Conservation (phyloP, 148 eudicot genomes). For the Heliamphora exappendiculata region DNA sequence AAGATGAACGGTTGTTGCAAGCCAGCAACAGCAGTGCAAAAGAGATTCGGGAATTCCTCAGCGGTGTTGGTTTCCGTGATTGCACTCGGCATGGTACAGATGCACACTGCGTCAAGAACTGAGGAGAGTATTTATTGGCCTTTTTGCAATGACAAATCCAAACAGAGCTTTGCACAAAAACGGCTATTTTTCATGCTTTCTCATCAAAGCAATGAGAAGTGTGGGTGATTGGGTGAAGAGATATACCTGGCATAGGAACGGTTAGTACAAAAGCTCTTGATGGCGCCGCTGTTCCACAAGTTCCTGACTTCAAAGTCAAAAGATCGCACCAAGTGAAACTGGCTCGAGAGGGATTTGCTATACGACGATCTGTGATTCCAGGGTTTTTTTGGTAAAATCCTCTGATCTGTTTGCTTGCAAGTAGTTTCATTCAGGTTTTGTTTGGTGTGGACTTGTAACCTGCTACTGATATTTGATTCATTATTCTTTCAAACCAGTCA, state of each 20-base stretch:
- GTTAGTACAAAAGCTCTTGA: not conserved
- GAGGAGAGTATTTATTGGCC: not conserved
- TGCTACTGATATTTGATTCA: not conserved
- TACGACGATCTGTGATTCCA: not conserved
- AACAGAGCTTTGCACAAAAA: not conserved
- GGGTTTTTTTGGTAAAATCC: not conserved
- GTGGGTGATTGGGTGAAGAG: not conserved
- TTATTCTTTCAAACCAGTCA: not conserved
- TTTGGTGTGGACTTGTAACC: not conserved
- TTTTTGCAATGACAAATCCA: not conserved
- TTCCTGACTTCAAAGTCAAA: not conserved
- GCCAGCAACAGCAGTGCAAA: slow-evolving; percentile 86
- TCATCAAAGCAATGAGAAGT: not conserved
- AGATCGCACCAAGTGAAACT: not conserved
- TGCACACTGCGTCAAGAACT: slow-evolving; percentile 72
- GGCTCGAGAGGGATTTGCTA: not conserved
- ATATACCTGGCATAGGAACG: not conserved
- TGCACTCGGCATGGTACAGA: slow-evolving; percentile 85
- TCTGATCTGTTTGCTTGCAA: not conserved
- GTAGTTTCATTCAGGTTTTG: not conserved
- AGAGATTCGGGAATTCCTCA: slow-evolving; percentile 72
- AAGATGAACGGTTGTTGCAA: slow-evolving; percentile 82
- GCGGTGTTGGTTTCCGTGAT: slow-evolving; percentile 55
- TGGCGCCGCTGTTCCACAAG: not conserved
- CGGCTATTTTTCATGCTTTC: not conserved